Conservation (phyloP, 257 asterid genomes). For the Nicotiana undulata region DNA sequence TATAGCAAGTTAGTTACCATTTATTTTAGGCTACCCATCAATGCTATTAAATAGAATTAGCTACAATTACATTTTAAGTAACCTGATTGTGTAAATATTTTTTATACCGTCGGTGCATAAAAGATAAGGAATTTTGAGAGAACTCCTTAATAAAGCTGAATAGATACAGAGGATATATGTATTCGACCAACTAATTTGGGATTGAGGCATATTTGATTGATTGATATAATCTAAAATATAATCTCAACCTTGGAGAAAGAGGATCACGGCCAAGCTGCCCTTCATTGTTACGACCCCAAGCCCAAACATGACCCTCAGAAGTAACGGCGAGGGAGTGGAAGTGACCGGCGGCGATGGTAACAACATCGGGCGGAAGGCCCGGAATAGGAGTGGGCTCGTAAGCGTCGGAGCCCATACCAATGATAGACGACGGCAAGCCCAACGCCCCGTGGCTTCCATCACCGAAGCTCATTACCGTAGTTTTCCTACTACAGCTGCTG, state of each 20-base stretch:
- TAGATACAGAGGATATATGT: no score
- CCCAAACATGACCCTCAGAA: constrained; percentile 62
- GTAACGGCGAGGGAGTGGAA: constrained; percentile 93
- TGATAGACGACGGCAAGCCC: constrained; percentile 46
- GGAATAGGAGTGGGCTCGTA: constrained; percentile 82
- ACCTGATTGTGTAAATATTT: no score
- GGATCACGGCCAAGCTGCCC: constrained; percentile 66
- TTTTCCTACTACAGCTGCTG: constrained; percentile 17
- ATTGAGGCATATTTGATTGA: no score
- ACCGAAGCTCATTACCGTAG: constrained; percentile 81
- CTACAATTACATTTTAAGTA: no score
- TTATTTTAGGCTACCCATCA: no score
- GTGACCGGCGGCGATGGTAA: constrained; percentile 74
- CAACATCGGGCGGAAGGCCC: constrained; percentile 58
- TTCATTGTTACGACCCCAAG: constrained; percentile 89
- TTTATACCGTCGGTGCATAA: no score
- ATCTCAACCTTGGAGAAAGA: constrained; percentile 49
- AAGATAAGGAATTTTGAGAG: no score
- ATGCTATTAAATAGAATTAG: no score
- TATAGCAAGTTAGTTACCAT: no score
- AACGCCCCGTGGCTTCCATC: constrained; percentile 83
- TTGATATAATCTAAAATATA: no score
- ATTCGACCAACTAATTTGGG: no score
- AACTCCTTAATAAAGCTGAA: no score
- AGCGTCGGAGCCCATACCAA: constrained; percentile 55